Evolutionary conservation across 2,329 filamentous ascomycete species (phyloP), one percentile per base, ranked within the genome.

Genomic region (Calonectria montana): DNA sequence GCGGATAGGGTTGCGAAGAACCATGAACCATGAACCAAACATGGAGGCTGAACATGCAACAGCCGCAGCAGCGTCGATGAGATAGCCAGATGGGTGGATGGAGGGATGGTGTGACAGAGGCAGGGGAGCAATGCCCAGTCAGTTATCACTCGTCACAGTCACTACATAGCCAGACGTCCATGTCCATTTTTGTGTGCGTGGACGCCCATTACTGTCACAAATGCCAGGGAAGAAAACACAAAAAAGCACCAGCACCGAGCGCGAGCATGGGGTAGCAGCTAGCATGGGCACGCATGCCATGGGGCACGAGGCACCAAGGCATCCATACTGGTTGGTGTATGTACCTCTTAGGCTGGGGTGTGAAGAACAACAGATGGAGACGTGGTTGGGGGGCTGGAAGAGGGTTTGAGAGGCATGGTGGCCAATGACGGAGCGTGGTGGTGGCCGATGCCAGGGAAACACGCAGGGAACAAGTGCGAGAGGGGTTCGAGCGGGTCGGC

Each of bases 401-500:
- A 61, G 53, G 65, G 65, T 61, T 67, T 67, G 53, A n/a, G 53
- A 59, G 25, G 27, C 27, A 61, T 41, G 21, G 43, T 8, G 12
- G 23, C 65, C 65, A 67, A 61, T 62, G 12, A n/a, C 13, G 29
- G 23, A 29, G 65, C 29, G 45, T 12, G 15, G 31, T 8, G 27
- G 29, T 45, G 53, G 53, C 31, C 16, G 41, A 48, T 29, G 65
- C 57, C 16, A 61, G 37, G 25, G 57, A 39, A 43, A 43, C 21
- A 21, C 57, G 43, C 55, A 16, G 63, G 35, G 53, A 35, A 37
- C 53, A 21, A 57, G 53, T 57, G 43, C 48, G 61, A 64, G 59
- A 73, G 43, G 67, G 74, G 73, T 66, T 50, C 48, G 69, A 64
- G 65, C 65, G 70, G 70, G 65, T 57, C 76, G 65, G 70, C 43